Base-by-base conservation (phyloP, 2,329 filamentous ascomycete species). In the Fusarium irregulare region DNA sequence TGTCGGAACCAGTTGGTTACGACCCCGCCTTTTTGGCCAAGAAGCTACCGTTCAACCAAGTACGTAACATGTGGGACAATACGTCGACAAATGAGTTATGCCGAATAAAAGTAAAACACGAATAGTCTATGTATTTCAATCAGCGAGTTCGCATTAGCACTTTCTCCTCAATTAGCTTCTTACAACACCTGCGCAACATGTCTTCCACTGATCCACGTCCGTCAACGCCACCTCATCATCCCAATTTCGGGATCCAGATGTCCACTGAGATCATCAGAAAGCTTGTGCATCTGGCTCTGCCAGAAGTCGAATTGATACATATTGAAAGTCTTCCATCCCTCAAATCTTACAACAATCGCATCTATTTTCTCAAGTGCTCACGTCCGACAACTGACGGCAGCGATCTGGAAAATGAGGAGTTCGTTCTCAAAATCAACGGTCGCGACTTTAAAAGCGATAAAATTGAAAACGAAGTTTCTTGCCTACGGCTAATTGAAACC, bases 391-490 rank as follows among this genome's bases (percentile, higher is more conserved):
- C 21, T 16, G 20, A 18, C 4, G 14, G 20, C 21, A 21, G 11
- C 5, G 30, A 21, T 7, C 3, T 40, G 30, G 30, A 16, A 16
- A 34, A 5, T 34, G 7, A 34, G 20, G 11, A 51, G 2, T 20
- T 65, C 13, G 47, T 65, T 3, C 30, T 67, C 3, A 65, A 68
- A 32, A 28, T 68, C 47, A 68, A 58, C n/a, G 64, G 64, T 9
- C 48, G 56, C 4, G 51, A 30, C 6, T 68, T 61, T 30, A 48
- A 49, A 4, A 7, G 54, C 1, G 51, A 57, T 6, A 68, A 65
- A 3, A 45, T 61, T 1, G 37, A 65, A 14, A 65, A 65, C 10
- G 64, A 67, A 21, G 51, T 67, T 7, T 40, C 61, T 16, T 68
- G 51, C 28, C 9, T 68, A 6, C 28, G 11, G 1, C 30, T 68